Conservation (phyloP, 2,329 filamentous ascomycete genomes). For the Pyrenochaeta sp. region DNA sequence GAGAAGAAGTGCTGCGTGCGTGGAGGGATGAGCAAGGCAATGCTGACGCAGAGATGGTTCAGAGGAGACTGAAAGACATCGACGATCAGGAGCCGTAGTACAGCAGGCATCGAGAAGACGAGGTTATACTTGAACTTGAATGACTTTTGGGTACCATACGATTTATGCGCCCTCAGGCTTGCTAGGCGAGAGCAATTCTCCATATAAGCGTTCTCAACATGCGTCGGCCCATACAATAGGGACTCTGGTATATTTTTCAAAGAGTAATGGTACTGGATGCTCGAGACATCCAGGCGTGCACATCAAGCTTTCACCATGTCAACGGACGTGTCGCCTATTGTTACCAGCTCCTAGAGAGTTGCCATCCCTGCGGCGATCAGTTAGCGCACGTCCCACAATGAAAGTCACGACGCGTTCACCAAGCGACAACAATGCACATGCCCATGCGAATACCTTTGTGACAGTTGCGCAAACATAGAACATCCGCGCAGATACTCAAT, state of each 20-base stretch:
- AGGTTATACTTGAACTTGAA: not conserved
- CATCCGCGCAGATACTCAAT: slow-evolving; percentile 1
- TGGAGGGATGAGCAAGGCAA: slow-evolving; percentile 46
- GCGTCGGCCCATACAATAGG: no score
- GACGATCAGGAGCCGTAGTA: slow-evolving; percentile 46
- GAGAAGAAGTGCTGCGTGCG: slow-evolving; percentile 64
- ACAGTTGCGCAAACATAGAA: slow-evolving; percentile 4
- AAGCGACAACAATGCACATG: slow-evolving; percentile 27
- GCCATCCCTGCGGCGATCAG: slow-evolving; percentile 24
- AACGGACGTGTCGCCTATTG: not conserved
- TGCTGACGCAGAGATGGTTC: slow-evolving; percentile 41
- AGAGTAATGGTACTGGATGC: no score
- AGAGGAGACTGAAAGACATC: slow-evolving; percentile 44
- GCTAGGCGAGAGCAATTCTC: no score
- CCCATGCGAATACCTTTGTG: slow-evolving; percentile 11
- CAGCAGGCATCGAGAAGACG: not conserved
- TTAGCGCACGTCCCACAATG: slow-evolving; percentile 25
- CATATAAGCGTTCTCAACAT: no score
- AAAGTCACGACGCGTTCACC: slow-evolving; percentile 35
- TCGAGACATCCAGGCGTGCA: no score
- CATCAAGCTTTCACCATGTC: no score
- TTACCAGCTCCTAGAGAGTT: not conserved
- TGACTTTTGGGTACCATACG: no score
- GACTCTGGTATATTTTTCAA: no score
- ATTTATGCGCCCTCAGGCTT: no score